Evolutionary conservation across 108 stramenopile genomes (phyloP).

Genomic region (Pseudonitzschia delicatissima): DNA sequence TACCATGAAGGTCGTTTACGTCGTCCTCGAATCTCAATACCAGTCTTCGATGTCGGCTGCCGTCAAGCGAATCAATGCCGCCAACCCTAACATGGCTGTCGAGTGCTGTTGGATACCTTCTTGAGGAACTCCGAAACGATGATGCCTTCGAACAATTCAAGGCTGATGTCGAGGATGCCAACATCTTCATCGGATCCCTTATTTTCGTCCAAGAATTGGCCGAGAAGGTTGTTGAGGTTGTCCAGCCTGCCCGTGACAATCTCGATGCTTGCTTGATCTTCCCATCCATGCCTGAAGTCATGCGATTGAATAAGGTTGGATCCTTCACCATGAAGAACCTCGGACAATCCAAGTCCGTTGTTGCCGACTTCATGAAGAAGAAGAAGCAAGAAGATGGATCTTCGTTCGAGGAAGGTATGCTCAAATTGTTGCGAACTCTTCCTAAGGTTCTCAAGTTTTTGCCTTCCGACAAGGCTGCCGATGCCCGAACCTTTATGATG

Average conservation of each 20-base stretch:
- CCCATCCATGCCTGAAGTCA: constrained; percentile 97
- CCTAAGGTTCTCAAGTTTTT: constrained; percentile 97
- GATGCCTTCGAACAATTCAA: constrained; percentile 89
- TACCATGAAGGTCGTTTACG: constrained; percentile 93
- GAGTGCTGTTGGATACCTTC: constrained; percentile 95
- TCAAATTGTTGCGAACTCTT: constrained; percentile 93
- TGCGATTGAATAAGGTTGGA: constrained; percentile 97
- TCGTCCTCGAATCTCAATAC: constrained; percentile 96
- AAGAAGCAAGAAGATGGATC: constrained; percentile 96
- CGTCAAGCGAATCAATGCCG: constrained; percentile 93
- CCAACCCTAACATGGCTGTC: constrained; percentile 90
- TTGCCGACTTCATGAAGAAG: constrained; percentile 98
- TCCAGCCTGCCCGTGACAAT: constrained; percentile 80
- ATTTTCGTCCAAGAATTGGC: constrained; percentile 98
- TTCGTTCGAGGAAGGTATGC: constrained; percentile 96
- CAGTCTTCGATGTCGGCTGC: constrained; percentile 94
- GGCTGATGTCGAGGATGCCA: constrained; percentile 87
- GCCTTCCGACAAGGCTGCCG: constrained; percentile 94
- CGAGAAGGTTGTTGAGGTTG: constrained; percentile 92
- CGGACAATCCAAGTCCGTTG: constrained; percentile 92
- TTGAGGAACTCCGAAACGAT: constrained; percentile 92
- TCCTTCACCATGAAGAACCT: constrained; percentile 95
- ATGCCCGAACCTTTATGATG: constrained; percentile 98
- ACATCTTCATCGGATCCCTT: constrained; percentile 95
- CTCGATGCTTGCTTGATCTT: constrained; percentile 92